Percentiles rank a stretch among this genome's conserved stretches.
Evolutionary conservation across 2,329 filamentous ascomycete genomes (phyloP).

Genomic region (Bisporella sp.): DNA sequence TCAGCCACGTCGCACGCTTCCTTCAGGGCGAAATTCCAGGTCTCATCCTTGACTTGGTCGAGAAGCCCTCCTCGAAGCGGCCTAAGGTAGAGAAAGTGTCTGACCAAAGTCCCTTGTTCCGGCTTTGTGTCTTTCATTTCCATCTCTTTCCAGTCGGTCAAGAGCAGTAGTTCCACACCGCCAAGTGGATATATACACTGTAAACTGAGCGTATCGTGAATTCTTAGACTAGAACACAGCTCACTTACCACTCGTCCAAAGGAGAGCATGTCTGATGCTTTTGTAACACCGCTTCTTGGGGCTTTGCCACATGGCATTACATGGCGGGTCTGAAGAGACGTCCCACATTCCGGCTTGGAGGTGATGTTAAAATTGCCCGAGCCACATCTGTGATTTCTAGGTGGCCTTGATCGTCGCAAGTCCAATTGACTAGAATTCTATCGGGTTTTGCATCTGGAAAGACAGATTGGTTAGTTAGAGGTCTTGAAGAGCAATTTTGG

Average conservation of each 20-base stretch:
- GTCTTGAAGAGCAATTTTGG: background rate
- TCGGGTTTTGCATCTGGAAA: constrained; percentile 2
- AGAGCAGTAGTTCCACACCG: background rate
- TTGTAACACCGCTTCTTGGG: constrained; percentile 1
- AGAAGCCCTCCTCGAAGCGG: background rate
- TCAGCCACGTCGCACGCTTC: constrained; percentile 1
- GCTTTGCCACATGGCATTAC: constrained; percentile 4
- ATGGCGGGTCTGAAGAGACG: background rate
- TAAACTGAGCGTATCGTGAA: background rate
- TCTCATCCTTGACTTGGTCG: constrained; percentile 1
- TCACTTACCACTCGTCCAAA: constrained; percentile 4
- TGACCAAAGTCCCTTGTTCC: constrained; percentile 4
- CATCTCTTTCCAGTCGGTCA: constrained; percentile 1
- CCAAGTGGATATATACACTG: constrained; percentile 1
- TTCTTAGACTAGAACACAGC: background rate
- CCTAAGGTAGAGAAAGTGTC: constrained; percentile 2
- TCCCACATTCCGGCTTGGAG: constrained; percentile 2
- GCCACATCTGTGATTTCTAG: background rate
- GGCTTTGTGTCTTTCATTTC: background rate
- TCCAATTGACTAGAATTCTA: constrained; percentile 17
- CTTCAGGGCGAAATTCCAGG: background rate
- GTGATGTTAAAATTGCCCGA: constrained; percentile 3
- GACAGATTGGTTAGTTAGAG: background rate
- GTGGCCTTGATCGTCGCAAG: background rate
- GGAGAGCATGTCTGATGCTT: constrained; percentile 1